phyloP scores from a whole-genome alignment of 768 basidiomycete species.

The Myochromella boudieri region DNA sequence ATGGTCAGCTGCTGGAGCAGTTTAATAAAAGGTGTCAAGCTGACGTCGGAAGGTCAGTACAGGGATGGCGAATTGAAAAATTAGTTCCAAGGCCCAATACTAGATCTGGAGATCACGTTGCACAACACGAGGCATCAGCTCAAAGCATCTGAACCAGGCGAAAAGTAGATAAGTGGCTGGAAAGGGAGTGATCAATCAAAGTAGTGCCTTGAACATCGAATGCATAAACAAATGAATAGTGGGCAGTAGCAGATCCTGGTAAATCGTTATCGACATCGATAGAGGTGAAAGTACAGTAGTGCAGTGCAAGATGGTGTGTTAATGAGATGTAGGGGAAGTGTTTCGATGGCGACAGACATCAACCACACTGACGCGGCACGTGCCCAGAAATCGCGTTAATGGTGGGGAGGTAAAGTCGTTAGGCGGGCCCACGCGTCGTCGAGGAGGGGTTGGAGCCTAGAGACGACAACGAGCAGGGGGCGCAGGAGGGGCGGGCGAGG shows the following conservation, averaged over 20 bases:
- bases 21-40: background rate
- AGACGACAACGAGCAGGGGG: background rate
- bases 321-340: constrained; percentile 1
- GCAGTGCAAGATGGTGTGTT: background rate
- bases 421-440: background rate
- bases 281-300: constrained; percentile 1
- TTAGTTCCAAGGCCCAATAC: too few species aligned
- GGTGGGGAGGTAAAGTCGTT: background rate
- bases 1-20: background rate
- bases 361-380: constrained; percentile 12
- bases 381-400: constrained; percentile 1
- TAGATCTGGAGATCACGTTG: constrained; percentile 8
- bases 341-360: constrained; percentile 14
- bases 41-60: too few species aligned
- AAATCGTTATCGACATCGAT: constrained; percentile 20
- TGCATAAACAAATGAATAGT: background rate
- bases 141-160: background rate
- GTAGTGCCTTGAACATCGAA: background rate
- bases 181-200: constrained; percentile 5
- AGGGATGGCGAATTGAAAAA: too few species aligned
- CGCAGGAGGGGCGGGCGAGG: background rate
- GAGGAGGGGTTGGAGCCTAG: background rate
- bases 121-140: constrained; percentile 16
- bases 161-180: background rate
- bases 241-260: constrained; percentile 8